phyloP scores from a whole-genome alignment of 352 stramenopile species.

The Globisporangium middletonii region DNA sequence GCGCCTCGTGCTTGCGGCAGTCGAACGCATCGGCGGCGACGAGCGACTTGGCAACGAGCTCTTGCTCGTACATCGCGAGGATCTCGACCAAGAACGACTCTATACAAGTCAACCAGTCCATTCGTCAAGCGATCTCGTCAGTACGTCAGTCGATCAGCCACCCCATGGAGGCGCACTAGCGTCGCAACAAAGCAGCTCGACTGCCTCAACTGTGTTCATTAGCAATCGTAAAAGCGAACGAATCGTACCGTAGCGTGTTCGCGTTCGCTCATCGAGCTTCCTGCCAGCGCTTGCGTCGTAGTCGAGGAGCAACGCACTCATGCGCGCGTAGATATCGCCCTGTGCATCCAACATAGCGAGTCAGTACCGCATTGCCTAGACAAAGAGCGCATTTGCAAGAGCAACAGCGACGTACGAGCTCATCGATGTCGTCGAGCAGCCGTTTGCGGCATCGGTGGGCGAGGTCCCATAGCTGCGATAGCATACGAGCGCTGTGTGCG shows the following conservation, averaged over 20 bases:
- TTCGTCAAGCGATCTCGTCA: neutral
- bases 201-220: neutral
- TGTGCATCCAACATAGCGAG: conserved; percentile 3
- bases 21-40: conserved; percentile 67
- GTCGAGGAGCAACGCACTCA: conserved; percentile 29
- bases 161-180: neutral
- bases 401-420: conserved; percentile 25
- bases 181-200: neutral
- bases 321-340: conserved; percentile 36
- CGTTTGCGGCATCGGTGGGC: conserved; percentile 58
- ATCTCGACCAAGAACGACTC: conserved; percentile 58
- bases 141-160: neutral
- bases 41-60: conserved; percentile 73
- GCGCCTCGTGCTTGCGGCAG: conserved; percentile 54
- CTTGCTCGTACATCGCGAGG: conserved; percentile 69
- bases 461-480: conserved; percentile 56
- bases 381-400: neutral
- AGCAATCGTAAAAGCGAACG: neutral
- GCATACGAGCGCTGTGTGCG: neutral
- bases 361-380: neutral
- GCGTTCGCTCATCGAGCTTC: conserved; percentile 28
- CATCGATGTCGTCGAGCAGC: conserved; percentile 41
- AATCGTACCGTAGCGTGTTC: conserved; percentile 43
- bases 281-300: conserved; percentile 6
- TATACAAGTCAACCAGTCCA: conserved; percentile 7